Conservation (phyloP, 2,329 filamentous ascomycete species). For the Thelonectria olida region DNA sequence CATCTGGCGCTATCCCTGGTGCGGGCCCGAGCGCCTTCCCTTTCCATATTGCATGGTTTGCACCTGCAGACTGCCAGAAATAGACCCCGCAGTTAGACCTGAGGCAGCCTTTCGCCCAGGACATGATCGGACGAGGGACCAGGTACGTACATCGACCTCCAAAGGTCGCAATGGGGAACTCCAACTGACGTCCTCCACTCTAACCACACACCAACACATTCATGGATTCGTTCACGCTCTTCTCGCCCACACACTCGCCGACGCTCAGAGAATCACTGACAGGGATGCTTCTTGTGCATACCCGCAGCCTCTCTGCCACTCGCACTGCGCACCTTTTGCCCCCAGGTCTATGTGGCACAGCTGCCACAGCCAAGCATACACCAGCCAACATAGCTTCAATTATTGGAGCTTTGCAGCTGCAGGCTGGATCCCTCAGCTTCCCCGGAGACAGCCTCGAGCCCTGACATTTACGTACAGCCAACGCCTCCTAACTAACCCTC, state of each 20-base stretch:
- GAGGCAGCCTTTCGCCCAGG: background rate
- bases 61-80: conserved; percentile 20
- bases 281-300: background rate
- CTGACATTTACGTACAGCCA: background rate
- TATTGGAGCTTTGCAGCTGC: conserved; percentile 6
- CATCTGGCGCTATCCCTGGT: conserved; percentile 8
- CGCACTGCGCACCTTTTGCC: background rate
- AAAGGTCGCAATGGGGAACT: background rate
- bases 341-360: background rate
- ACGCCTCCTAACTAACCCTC: background rate
- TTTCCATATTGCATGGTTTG: too few species aligned
- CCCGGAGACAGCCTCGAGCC: conserved; percentile 9
- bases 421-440: conserved; percentile 8
- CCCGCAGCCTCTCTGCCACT: background rate
- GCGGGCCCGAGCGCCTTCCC: conserved; percentile 18
- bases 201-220: conserved; percentile 10
- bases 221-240: background rate
- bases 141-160: too few species aligned
- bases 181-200: conserved; percentile 13
- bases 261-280: background rate
- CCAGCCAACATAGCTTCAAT: conserved; percentile 1
- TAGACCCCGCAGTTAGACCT: conserved; percentile 14
- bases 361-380: background rate
- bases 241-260: too few species aligned
- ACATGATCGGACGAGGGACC: too few species aligned